Base-by-base conservation (phyloP, 768 basidiomycete species). In the Leccinum arenicola region DNA sequence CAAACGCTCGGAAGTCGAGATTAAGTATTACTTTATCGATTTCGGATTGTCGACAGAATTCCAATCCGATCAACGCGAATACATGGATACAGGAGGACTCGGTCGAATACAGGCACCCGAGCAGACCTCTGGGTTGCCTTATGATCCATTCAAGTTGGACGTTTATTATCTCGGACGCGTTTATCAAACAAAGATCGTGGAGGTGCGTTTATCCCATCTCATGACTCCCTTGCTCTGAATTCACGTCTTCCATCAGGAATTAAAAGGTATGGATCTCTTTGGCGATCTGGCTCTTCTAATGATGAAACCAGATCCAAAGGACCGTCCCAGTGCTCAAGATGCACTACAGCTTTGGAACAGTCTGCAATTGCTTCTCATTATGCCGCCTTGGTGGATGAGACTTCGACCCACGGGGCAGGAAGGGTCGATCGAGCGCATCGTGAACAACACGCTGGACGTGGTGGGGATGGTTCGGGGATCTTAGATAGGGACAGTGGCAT, bases 21-120 rank as follows among this genome's bases (percentile, higher is more conserved):
- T 64, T 0, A 69, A 60, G 27, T 77, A 77, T 56, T 74, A 68
- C 50, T 61, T 74, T 21, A 74, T 75, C 27, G 75, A 76, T 58
- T 76, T 78, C 36, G 75, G 75, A 0, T 21, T 76, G 3, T 75
- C 77, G 0, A 59, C 25, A 27, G 25, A 27, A 1, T 27, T 27
- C 25, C 25, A 27, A 27, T 27, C 25, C 6, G 25, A 27, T 7
- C 25, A 27, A 6, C 25, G 25, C 1, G 25, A 27, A 27, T 7
- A 7, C 25, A 1, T 27, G 25, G 25, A 27, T 27, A 27, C 25
- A 0, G 47, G 56, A 1, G 9, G 31, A 0, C 50, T 66, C 0
- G 63, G 68, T 1, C 66, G 67, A 38, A 54, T 51, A 7, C 52
- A 58, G 2, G 64, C 67, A 0, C 71, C 71, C 1, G 72, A 73